Conservation (phyloP, 768 basidiomycete genomes). For the Termitomyces heimii region DNA sequence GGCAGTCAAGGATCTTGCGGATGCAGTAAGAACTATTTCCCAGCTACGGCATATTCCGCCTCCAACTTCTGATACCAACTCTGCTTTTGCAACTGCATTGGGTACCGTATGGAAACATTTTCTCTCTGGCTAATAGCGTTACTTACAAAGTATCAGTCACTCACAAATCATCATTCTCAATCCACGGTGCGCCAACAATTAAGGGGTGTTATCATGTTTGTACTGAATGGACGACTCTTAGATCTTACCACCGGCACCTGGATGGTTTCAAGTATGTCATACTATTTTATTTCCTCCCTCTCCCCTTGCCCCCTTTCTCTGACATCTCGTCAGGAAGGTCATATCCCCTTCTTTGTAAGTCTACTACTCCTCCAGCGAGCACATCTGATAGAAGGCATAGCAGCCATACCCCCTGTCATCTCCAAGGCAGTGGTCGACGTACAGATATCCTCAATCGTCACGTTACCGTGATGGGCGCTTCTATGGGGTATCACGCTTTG, state of each 20-base stretch:
- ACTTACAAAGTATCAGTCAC: not conserved
- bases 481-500: not conserved
- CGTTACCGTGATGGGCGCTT: not conserved
- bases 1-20: not conserved
- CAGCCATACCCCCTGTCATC: not conserved
- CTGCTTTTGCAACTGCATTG: not conserved
- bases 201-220: not conserved
- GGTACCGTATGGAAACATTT: not conserved
- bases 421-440: not conserved
- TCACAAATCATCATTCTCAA: not conserved
- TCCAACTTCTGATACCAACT: not conserved
- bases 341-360: not conserved
- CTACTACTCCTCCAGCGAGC: not conserved
- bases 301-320: not conserved
- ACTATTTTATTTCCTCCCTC: not conserved
- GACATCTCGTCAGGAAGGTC: not conserved
- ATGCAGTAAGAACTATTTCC: not conserved
- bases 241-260: not conserved
- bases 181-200: not conserved
- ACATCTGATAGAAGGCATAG: not conserved
- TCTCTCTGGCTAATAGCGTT: not conserved
- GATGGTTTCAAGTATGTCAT: not conserved
- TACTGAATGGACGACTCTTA: not conserved
- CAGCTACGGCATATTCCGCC: not conserved
- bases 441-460: not conserved